These are phyloP conservation scores for Amanita thiersii DNA, from an alignment of 768 basidiomycete genomes.

Conservation along the genomic window DNA sequence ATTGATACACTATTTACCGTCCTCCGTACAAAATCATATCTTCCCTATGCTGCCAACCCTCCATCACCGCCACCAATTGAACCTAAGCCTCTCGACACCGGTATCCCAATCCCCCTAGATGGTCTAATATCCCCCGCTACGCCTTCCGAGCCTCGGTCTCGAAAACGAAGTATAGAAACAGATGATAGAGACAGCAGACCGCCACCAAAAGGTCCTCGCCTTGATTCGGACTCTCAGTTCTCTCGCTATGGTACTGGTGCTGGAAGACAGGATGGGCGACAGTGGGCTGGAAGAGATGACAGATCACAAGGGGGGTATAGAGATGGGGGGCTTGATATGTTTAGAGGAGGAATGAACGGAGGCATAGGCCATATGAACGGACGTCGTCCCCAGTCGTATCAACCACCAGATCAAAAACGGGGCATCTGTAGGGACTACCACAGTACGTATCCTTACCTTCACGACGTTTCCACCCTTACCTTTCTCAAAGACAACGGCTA, in stretches of 20 bases:
- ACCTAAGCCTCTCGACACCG: constrained; percentile 42
- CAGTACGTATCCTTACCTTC: constrained; percentile 46
- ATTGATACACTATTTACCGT: constrained; percentile 82
- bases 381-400: constrained; percentile 50
- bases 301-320: constrained; percentile 23
- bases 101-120: constrained; percentile 79
- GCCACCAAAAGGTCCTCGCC: constrained; percentile 65
- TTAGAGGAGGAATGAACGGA: constrained; percentile 20
- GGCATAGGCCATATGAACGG: constrained; percentile 29
- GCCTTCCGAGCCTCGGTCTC: constrained; percentile 41
- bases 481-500: constrained; percentile 69
- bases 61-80: constrained; percentile 32
- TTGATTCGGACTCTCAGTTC: constrained; percentile 59
- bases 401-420: constrained; percentile 63
- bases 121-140: constrained; percentile 40
- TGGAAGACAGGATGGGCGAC: constrained; percentile 20
- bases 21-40: constrained; percentile 77
- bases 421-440: constrained; percentile 90
- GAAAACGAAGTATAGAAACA: constrained; percentile 58
- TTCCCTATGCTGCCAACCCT: constrained; percentile 52
- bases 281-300: constrained; percentile 29
- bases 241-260: constrained; percentile 46
- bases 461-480: constrained; percentile 3
- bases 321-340: constrained; percentile 23
- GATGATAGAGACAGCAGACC: constrained; percentile 54